A percentile compares a stretch with the other conserved stretches of the same genome.
Conservation (phyloP, 352 stramenopile genomes). For the Pelagophyceae sp. region DNA sequence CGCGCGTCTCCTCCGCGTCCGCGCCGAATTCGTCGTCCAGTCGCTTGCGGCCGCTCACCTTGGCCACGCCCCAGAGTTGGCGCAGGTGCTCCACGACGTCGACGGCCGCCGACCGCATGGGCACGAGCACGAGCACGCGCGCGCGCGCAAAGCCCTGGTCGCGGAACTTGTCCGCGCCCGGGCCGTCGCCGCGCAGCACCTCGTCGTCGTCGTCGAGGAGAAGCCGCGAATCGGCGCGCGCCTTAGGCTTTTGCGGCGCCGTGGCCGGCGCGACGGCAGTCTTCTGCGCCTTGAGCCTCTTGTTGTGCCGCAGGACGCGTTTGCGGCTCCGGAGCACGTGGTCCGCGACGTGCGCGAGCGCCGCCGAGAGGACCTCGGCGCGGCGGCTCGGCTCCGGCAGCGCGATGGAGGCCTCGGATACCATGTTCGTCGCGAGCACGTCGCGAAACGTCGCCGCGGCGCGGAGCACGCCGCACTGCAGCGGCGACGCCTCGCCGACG, state of each 20-base stretch:
- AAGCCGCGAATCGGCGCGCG: no score
- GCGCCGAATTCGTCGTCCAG: conserved; percentile 51
- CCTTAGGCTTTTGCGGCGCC: no score
- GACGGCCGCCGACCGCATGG: conserved; percentile 47
- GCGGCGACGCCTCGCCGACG: background rate
- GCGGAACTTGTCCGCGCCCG: conserved; percentile 28
- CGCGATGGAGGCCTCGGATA: background rate
- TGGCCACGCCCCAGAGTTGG: conserved; percentile 34
- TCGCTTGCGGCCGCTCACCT: conserved; percentile 32
- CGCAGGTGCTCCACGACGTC: conserved; percentile 41
- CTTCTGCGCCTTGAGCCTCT: conserved; percentile 32
- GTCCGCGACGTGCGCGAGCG: conserved; percentile 47
- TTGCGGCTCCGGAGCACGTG: conserved; percentile 48
- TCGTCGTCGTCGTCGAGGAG: conserved; percentile 17
- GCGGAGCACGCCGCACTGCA: background rate
- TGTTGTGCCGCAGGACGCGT: conserved; percentile 46
- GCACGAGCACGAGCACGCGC: conserved; percentile 56
- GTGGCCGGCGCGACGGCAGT: conserved; percentile 19
- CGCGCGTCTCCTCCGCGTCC: conserved; percentile 39
- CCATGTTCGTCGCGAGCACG: background rate
- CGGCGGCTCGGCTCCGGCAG: background rate
- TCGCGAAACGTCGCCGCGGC: background rate
- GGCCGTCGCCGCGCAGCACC: conserved; percentile 22
- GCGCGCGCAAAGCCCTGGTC: conserved; percentile 62
- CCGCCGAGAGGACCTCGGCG: background rate